These are phyloP conservation scores for Gnomoniopsis sp. DNA, from an alignment of 2,329 filamentous ascomycete species.

Conservation along the genomic window DNA sequence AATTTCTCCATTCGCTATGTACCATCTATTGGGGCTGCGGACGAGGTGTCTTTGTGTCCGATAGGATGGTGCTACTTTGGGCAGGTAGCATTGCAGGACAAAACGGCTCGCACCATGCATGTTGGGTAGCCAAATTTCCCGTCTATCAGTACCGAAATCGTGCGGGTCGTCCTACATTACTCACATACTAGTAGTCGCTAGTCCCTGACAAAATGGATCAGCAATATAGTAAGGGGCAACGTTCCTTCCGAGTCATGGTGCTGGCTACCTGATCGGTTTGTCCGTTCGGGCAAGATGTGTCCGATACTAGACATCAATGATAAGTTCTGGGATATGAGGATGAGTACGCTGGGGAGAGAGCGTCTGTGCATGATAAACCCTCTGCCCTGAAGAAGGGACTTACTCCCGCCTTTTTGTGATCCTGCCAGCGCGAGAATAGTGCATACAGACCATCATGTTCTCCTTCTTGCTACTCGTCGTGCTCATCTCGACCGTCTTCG, in stretches of 20 bases:
- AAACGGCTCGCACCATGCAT: background rate
- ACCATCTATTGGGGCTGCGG: background rate
- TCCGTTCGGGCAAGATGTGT: constrained; percentile 8
- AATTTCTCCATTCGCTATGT: background rate
- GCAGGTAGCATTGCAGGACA: background rate
- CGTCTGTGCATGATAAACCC: background rate
- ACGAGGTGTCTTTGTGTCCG: background rate
- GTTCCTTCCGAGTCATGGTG: background rate
- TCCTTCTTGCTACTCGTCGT: background rate
- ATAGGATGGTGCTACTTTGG: background rate
- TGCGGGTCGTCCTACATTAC: no score
- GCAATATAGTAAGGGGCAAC: background rate
- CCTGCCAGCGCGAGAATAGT: background rate
- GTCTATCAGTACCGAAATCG: background rate
- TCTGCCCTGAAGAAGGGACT: no score
- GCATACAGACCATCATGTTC: background rate
- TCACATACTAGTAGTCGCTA: background rate
- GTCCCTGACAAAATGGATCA: background rate
- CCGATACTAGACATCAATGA: background rate
- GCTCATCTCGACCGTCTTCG: background rate
- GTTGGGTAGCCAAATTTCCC: background rate
- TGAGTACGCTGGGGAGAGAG: background rate
- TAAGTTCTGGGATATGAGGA: background rate
- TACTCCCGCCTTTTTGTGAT: no score
- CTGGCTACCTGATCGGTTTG: background rate